Evolutionary conservation across 306 rosid genomes (phyloP), one percentile per base, ranked within the genome.

Genomic region (Sicyos baderoa): DNA sequence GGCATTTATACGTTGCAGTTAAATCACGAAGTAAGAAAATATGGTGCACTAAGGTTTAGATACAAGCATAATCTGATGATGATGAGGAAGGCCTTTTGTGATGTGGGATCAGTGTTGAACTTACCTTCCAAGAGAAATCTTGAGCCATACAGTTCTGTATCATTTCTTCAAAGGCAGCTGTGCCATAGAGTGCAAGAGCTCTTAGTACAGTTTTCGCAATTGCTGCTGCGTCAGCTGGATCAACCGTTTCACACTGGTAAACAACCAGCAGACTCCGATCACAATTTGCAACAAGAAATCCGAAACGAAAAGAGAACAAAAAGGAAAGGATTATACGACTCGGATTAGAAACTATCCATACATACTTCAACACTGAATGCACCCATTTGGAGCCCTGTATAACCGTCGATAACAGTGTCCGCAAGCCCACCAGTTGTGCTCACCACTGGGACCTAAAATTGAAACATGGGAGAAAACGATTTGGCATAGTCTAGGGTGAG

Each of bases 401-500:
- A 79, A 27, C 84, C 84, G 65, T 83, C 86, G 47, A 74, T 77
- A 70, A 83, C 84, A 21, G 86, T 83, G 76, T 83, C 84, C 1
- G 81, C 86, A 49, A 83, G 86, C 40, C 86, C 86, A 71, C 86
- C 84, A 12, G 86, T 83, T 76, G 86, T 74, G 72, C 80, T 76
- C 14, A 79, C 82, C 57, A 78, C 19, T 25, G 86, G 78, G 27
- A 83, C 62, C 86, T 83, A 73, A 75, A 71, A 40, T 8, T 45
- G 53, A 29, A 48, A 67, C 45, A 22, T 40, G 22, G 35, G 4
- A 29, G 4, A 29, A 29, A 29, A 29, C 35, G 4, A 29, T 5
- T 29, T 25, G 29, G 3, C 29, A 25, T 1, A 3, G 29, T 25
- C 2, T 25, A 29, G 4, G 2, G 35, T 29, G 4, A 29, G 35